Percentiles rank a stretch among this genome's conserved stretches.
phyloP scores from a whole-genome alignment of 2,329 filamentous ascomycete genomes.

The Amphichorda felina region DNA sequence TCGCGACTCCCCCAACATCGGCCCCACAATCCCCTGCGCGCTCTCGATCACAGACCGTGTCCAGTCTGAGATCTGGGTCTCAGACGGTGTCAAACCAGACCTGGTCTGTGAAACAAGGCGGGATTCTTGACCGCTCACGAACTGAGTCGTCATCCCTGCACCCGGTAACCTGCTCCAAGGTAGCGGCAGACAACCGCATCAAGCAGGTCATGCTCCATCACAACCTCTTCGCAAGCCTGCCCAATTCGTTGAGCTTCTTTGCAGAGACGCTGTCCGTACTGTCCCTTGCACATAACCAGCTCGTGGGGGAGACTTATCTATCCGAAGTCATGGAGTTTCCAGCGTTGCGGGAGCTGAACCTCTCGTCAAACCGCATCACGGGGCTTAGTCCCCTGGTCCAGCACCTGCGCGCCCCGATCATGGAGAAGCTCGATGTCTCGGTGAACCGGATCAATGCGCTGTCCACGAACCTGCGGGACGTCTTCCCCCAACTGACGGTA shows the following conservation, averaged over 20 bases:
- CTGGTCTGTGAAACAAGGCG: slow-evolving; percentile 47
- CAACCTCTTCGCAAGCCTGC: slow-evolving; percentile 63
- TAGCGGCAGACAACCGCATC: slow-evolving; percentile 38
- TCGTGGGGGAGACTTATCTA: slow-evolving; percentile 54
- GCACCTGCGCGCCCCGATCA: slow-evolving; percentile 58
- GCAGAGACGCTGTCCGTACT: slow-evolving; percentile 58
- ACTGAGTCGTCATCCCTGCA: slow-evolving; percentile 51
- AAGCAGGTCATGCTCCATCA: slow-evolving; percentile 58
- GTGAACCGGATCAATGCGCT: slow-evolving; percentile 69
- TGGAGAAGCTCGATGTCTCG: slow-evolving; percentile 71
- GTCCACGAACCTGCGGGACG: slow-evolving; percentile 47
- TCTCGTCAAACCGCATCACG: slow-evolving; percentile 63
- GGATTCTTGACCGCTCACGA: slow-evolving; percentile 57
- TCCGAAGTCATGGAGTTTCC: slow-evolving; percentile 56
- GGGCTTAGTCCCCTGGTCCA: slow-evolving; percentile 54
- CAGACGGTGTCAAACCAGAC: slow-evolving; percentile 31
- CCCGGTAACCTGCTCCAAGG: slow-evolving; percentile 41
- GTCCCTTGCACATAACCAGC: slow-evolving; percentile 64
- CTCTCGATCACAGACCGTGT: slow-evolving; percentile 34
- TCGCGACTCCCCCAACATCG: slow-evolving; percentile 46
- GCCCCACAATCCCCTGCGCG: slow-evolving; percentile 35
- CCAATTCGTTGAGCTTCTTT: slow-evolving; percentile 59
- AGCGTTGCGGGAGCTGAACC: slow-evolving; percentile 62
- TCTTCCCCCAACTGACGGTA: slow-evolving; percentile 59
- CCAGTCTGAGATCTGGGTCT: slow-evolving; percentile 29